These are phyloP conservation scores for Juglanconis sp. DNA, from an alignment of 2,329 filamentous ascomycete species.

Conservation along the genomic window DNA sequence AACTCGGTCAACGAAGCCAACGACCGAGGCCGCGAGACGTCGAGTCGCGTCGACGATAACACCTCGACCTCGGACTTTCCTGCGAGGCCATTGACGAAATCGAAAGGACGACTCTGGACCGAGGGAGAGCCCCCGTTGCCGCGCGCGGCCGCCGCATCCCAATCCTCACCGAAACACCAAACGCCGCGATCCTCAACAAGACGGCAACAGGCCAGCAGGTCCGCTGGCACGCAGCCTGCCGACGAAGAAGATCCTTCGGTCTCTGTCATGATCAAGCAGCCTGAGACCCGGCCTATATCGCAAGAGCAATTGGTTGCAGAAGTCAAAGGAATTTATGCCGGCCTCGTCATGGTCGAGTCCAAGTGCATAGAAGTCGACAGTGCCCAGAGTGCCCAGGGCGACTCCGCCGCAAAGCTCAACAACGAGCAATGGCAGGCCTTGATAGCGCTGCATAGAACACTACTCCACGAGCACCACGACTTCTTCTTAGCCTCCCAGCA, in stretches of 20 bases:
- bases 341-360: slow-evolving; percentile 79
- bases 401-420: slow-evolving; percentile 43
- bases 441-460: slow-evolving; percentile 75
- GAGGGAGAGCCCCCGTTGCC: slow-evolving; percentile 6
- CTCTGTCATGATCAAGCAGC: slow-evolving; percentile 40
- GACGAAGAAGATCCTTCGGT: slow-evolving; percentile 19
- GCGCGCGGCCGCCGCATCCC: background rate
- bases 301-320: slow-evolving; percentile 78
- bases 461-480: slow-evolving; percentile 80
- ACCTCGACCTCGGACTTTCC: slow-evolving; percentile 7
- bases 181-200: background rate
- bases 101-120: slow-evolving; percentile 10
- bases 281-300: slow-evolving; percentile 65
- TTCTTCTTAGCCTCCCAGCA: slow-evolving; percentile 88
- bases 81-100: background rate
- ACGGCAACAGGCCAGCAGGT: background rate
- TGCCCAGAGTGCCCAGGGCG: slow-evolving; percentile 47
- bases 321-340: slow-evolving; percentile 80
- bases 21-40: background rate
- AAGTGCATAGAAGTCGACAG: slow-evolving; percentile 84
- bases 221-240: background rate
- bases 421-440: slow-evolving; percentile 80
- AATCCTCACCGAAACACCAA: background rate
- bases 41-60: background rate
- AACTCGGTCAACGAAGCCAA: slow-evolving; percentile 1